Percentiles rank a stretch among this genome's conserved stretches.
These are phyloP conservation scores for Fusarium staphyleae DNA, from an alignment of 2,329 filamentous ascomycete species.

Conservation along the genomic window DNA sequence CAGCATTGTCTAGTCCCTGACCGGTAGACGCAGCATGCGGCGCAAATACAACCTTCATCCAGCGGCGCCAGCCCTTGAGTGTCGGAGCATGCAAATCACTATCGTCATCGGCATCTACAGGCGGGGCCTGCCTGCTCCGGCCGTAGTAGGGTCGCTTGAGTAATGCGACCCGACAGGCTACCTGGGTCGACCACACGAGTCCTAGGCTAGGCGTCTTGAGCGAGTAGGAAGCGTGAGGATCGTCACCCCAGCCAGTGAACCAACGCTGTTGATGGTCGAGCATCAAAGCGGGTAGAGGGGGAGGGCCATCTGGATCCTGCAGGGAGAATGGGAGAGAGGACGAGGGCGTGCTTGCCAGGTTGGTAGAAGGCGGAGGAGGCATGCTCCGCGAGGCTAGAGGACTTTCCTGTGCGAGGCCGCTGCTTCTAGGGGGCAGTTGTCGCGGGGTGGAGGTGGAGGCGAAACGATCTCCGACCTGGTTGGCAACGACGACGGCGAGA, in stretches of 20 bases:
- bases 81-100: conserved; percentile 54
- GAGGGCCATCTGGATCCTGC: conserved; percentile 42
- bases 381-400: conserved; percentile 58
- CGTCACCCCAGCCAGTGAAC: conserved; percentile 95
- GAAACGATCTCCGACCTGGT: conserved; percentile 94
- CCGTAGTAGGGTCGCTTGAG: conserved; percentile 71
- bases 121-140: conserved; percentile 46
- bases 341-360: conserved; percentile 47
- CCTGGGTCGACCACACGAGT: conserved; percentile 89
- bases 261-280: conserved; percentile 92
- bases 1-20: conserved; percentile 56
- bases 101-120: conserved; percentile 48
- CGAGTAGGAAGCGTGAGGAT: conserved; percentile 53
- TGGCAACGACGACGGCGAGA: conserved; percentile 88
- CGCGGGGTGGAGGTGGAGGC: conserved; percentile 37
- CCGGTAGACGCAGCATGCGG: conserved; percentile 70
- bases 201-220: conserved; percentile 88
- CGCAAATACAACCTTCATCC: conserved; percentile 90
- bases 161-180: conserved; percentile 81
- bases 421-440: conserved; percentile 33
- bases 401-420: conserved; percentile 51
- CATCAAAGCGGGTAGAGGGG: conserved; percentile 63
- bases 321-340: conserved; percentile 50
- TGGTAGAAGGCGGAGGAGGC: conserved; percentile 41
- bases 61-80: conserved; percentile 71